These are phyloP conservation scores for Clavispora santaluciae DNA, from an alignment of 805 yeast species.

Conservation along the genomic window DNA sequence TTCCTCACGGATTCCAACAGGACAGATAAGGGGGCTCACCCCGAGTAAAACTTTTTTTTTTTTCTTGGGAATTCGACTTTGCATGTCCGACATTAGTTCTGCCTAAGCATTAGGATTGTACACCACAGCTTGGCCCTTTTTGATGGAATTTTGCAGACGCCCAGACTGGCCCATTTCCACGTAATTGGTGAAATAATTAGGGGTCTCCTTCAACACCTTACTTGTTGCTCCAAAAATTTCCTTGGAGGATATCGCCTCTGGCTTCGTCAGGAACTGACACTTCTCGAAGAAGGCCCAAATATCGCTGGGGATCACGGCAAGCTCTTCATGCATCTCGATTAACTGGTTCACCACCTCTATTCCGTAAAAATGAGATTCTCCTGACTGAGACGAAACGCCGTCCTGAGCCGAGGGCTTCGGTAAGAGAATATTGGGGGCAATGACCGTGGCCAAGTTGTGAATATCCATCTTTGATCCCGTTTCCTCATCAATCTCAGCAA, in stretches of 20 bases:
- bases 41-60: no score
- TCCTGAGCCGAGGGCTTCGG: constrained; percentile 39
- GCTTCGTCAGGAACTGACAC: constrained; percentile 31
- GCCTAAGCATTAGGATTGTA: constrained; percentile 2
- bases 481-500: constrained; percentile 87
- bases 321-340: constrained; percentile 75
- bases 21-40: no score
- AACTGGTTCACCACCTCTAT: constrained; percentile 85
- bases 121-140: constrained; percentile 9
- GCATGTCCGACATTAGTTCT: no score
- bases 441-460: constrained; percentile 90
- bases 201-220: constrained; percentile 28
- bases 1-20: no score
- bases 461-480: constrained; percentile 90
- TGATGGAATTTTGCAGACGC: constrained; percentile 12
- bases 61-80: no score
- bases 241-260: constrained; percentile 25
- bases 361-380: constrained; percentile 79
- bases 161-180: constrained; percentile 4
- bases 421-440: constrained; percentile 86
- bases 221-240: constrained; percentile 32
- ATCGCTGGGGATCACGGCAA: constrained; percentile 71
- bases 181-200: constrained; percentile 22
- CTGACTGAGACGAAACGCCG: constrained; percentile 25
- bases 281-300: constrained; percentile 46